A percentile compares a stretch with the other conserved stretches of the same genome.
These are phyloP conservation scores for Hymenoscyphus scutula DNA, from an alignment of 2,329 filamentous ascomycete species.

Conservation along the genomic window DNA sequence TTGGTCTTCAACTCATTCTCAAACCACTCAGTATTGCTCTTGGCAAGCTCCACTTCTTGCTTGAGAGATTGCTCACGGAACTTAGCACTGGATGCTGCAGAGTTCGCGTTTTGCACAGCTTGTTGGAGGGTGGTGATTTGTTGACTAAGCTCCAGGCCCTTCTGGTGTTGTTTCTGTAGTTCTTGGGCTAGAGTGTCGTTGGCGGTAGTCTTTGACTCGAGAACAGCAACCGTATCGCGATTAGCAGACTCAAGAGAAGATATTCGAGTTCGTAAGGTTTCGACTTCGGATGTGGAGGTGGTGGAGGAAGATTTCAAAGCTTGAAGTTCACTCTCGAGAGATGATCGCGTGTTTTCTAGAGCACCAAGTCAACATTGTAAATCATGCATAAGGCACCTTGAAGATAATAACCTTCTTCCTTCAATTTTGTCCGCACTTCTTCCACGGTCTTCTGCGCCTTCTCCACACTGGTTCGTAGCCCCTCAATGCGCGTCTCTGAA, in stretches of 20 bases:
- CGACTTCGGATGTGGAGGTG: conserved; percentile 71
- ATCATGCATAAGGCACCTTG: neutral
- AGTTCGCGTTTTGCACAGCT: conserved; percentile 76
- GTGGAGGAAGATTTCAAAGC: conserved; percentile 71
- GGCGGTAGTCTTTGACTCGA: conserved; percentile 84
- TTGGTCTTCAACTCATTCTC: conserved; percentile 91
- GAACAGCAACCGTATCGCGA: conserved; percentile 81
- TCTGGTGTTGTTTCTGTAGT: conserved; percentile 83
- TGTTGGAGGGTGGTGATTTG: conserved; percentile 82
- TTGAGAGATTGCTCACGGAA: conserved; percentile 88
- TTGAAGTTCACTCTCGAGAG: conserved; percentile 79
- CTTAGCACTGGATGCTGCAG: conserved; percentile 74
- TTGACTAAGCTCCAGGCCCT: conserved; percentile 77
- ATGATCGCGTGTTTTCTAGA: conserved; percentile 71
- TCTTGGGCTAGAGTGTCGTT: conserved; percentile 86
- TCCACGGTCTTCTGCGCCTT: conserved; percentile 82
- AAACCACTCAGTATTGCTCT: conserved; percentile 90
- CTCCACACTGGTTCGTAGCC: conserved; percentile 76
- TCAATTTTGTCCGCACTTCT: conserved; percentile 75
- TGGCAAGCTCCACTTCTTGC: conserved; percentile 85
- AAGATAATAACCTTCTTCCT: conserved; percentile 67
- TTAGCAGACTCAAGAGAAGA: conserved; percentile 86
- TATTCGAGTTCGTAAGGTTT: conserved; percentile 78
- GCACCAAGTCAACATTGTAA: conserved; percentile 20
- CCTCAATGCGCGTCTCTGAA: conserved; percentile 78